Evolutionary conservation across 179 eudicot genomes (phyloP).

Genomic region (Sideroxylon spinosum): DNA sequence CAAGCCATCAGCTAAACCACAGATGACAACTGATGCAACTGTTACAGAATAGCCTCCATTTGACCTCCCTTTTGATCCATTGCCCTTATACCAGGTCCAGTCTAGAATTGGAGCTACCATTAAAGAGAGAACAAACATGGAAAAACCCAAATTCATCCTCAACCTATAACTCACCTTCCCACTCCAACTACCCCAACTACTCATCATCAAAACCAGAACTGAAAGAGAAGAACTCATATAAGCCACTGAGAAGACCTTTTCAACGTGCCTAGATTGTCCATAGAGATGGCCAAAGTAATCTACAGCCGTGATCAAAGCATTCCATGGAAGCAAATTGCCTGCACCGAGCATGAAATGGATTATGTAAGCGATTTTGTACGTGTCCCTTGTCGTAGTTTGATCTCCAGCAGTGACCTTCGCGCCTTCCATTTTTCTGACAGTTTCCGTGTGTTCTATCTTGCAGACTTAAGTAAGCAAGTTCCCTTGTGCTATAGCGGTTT

Average conservation of each 20-base stretch:
- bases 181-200: constrained; percentile 18
- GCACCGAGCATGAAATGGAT: constrained; percentile 79
- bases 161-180: constrained; percentile 38
- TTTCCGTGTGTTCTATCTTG: too few species aligned
- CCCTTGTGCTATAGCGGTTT: too few species aligned
- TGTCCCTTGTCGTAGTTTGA: constrained; percentile 46
- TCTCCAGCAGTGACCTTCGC: constrained; percentile 14
- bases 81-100: constrained; percentile 35
- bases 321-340: constrained; percentile 79
- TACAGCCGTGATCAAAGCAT: constrained; percentile 62
- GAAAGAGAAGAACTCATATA: constrained; percentile 73
- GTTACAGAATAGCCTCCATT: constrained; percentile 29
- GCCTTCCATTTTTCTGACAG: not conserved
- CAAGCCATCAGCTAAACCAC: constrained; percentile 85
- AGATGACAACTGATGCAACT: constrained; percentile 52
- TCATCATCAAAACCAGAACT: constrained; percentile 42
- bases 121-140: constrained; percentile 48
- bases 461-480: too few species aligned
- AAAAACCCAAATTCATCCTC: constrained; percentile 68
- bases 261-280: constrained; percentile 49
- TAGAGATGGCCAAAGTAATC: constrained; percentile 68
- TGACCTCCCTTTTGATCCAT: not conserved
- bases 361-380: constrained; percentile 55
- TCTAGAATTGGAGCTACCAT: constrained; percentile 57
- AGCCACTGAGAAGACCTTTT: constrained; percentile 66